Base-by-base conservation (phyloP, 2,329 filamentous ascomycete genomes). In the Sarocladium strictum region DNA sequence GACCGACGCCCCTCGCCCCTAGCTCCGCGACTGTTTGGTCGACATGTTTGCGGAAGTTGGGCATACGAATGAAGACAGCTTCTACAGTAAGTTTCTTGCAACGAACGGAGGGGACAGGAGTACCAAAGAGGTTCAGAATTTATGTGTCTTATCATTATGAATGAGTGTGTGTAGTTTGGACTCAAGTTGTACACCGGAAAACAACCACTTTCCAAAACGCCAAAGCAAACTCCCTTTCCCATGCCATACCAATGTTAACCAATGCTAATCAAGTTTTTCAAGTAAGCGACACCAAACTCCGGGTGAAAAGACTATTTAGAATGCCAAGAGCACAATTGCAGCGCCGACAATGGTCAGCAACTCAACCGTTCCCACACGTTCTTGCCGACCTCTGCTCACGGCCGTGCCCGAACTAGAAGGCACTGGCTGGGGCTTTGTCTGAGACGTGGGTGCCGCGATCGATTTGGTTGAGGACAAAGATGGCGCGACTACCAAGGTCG, bases 1-100 rank as follows among this genome's bases (percentile, higher is more conserved):
- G 69, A 90, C 86, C 3, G 86, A 91, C 72, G 79, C 86, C 21
- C 86, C 85, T 51, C 53, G 33, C 41, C 29, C 7, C n/a, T 32
- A 6, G 29, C n/a, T n/a, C n/a, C n/a, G n/a, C n/a, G n/a, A n/a
- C n/a, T n/a, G n/a, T n/a, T n/a, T n/a, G n/a, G n/a, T n/a, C n/a
- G n/a, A n/a, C n/a, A n/a, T n/a, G n/a, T n/a, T n/a, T n/a, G n/a
- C n/a, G n/a, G n/a, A n/a, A n/a, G n/a, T n/a, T n/a, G n/a, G n/a
- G n/a, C n/a, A n/a, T n/a, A n/a, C n/a, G n/a, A n/a, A n/a, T n/a
- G n/a, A n/a, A n/a, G n/a, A n/a, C n/a, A n/a, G n/a, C n/a, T n/a
- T n/a, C n/a, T n/a, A n/a, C n/a, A n/a, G n/a, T n/a, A n/a, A n/a
- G n/a, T n/a, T n/a, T n/a, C n/a, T n/a, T n/a, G n/a, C n/a, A n/a